Evolutionary conservation across 306 rosid genomes (phyloP), one percentile per base, ranked within the genome.

Genomic region (Vigna angularis): DNA sequence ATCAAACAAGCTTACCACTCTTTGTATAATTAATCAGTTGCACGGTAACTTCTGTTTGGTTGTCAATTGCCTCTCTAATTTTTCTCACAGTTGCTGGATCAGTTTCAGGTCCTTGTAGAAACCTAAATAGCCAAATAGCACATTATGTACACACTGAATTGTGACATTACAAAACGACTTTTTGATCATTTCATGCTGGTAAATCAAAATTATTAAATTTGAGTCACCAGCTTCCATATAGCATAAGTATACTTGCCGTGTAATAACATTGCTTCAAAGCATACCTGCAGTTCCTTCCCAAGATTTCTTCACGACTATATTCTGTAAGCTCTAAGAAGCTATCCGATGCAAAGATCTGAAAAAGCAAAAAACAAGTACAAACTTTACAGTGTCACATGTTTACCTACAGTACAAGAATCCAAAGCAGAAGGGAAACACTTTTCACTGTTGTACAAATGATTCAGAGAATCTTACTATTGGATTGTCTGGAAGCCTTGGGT

Each of bases 281-380:
- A 70, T 51, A 91, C 99, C 99, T 93, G 97, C 99, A 95, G 84
- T 93, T 95, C 89, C 91, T 89, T 77, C 99, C 99, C 85, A 95
- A 82, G 65, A 95, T 93, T 93, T 95, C 99, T 86, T 95, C 99
- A 13, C 99, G 97, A 49, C 96, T 88, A 80, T 91, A 93, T 85
- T 95, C 99, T 1, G 99, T 91, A 42, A 95, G 97, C 88, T 95
- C 99, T 58, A 95, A 83, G 89, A 95, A 95, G 84, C 99, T 95
- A 85, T 95, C 99, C 17, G 99, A 95, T 18, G 99, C 99, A 76
- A 95, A 95, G 16, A 95, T 95, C 99, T 95, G 87, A 79, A 80
- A 83, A 64, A 13, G 40, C 53, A 2, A 52, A 49, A 34, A 67
- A 75, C 67, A 82, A 78, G 74, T 40, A 36, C 73, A 77, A 42